Percentiles rank a stretch among this genome's conserved stretches.
These are phyloP conservation scores for Cryptococcus maquisensis DNA, from an alignment of 1,284 basidiomycete genomes.

Conservation along the genomic window DNA sequence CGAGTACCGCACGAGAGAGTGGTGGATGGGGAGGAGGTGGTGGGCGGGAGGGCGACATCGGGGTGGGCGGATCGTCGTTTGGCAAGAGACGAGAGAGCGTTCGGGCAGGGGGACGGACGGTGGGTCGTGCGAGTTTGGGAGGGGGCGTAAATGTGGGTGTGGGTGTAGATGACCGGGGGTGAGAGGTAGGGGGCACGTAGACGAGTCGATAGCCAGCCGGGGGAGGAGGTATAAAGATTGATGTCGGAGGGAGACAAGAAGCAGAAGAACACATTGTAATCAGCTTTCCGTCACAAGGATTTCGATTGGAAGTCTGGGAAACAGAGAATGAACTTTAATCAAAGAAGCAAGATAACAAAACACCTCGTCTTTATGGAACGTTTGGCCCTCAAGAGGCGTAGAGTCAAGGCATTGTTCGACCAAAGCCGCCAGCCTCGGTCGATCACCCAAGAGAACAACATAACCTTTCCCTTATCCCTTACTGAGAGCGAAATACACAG, in stretches of 20 bases:
- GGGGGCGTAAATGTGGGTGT: neutral
- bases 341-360: neutral
- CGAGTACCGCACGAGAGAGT: too few species aligned
- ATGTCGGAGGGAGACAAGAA: neutral
- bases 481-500: too few species aligned
- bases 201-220: slow-evolving; percentile 17
- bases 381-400: too few species aligned
- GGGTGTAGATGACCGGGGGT: neutral
- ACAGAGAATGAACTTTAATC: neutral
- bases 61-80: neutral
- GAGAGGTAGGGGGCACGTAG: slow-evolving; percentile 14
- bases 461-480: too few species aligned
- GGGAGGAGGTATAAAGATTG: slow-evolving; percentile 13
- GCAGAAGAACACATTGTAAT: neutral
- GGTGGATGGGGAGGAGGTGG: neutral
- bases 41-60: neutral
- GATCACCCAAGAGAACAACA: too few species aligned
- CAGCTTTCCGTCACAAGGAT: neutral
- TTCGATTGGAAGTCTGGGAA: neutral
- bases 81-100: slow-evolving; percentile 2
- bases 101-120: neutral
- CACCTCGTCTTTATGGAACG: neutral
- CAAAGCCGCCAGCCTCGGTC: neutral
- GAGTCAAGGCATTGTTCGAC: neutral
- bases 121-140: too few species aligned